A percentile compares a stretch with the other conserved stretches of the same genome.
Evolutionary conservation across 805 yeast species (phyloP).

Genomic region (Ascoidea tarda): DNA sequence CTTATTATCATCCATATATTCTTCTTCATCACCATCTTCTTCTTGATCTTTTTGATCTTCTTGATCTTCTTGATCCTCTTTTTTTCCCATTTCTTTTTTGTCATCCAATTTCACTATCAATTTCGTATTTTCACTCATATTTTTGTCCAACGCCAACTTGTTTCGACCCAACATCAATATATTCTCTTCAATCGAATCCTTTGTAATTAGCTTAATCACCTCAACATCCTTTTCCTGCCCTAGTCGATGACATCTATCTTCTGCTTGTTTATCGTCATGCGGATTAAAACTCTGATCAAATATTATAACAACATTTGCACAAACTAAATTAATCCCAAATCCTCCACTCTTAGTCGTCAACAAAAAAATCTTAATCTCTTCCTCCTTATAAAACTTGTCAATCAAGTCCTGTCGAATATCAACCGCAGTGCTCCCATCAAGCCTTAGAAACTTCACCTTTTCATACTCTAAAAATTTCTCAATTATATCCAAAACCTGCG

Average conservation of each 20-base stretch:
- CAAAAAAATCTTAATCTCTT: constrained; percentile 69
- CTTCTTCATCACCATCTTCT: too few relatives aligned
- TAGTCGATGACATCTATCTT: constrained; percentile 95
- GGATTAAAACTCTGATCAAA: constrained; percentile 95
- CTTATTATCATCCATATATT: too few relatives aligned
- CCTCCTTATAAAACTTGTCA: constrained; percentile 77
- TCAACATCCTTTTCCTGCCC: constrained; percentile 81
- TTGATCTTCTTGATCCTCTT: too few relatives aligned
- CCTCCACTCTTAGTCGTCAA: constrained; percentile 97
- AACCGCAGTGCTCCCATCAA: constrained; percentile 92
- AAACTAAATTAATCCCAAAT: constrained; percentile 91
- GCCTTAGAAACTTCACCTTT: constrained; percentile 58
- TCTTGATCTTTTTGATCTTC: too few relatives aligned
- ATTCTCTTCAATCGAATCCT: constrained; percentile 77
- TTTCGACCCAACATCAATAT: constrained; percentile 78
- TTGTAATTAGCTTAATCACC: constrained; percentile 62
- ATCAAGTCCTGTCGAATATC: constrained; percentile 87
- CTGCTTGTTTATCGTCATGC: constrained; percentile 97
- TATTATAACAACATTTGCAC: constrained; percentile 85
- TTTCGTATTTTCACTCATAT: too few relatives aligned
- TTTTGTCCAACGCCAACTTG: constrained; percentile 66
- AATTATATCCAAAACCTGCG: constrained; percentile 80
- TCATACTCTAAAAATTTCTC: constrained; percentile 58
- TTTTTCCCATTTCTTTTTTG: too few relatives aligned
- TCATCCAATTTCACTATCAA: too few relatives aligned